Percentiles rank a stretch among this genome's conserved stretches.
Evolutionary conservation across 371 early-diverging fungal genomes (phyloP).

Genomic region (Syncephalis plumigaleata): DNA sequence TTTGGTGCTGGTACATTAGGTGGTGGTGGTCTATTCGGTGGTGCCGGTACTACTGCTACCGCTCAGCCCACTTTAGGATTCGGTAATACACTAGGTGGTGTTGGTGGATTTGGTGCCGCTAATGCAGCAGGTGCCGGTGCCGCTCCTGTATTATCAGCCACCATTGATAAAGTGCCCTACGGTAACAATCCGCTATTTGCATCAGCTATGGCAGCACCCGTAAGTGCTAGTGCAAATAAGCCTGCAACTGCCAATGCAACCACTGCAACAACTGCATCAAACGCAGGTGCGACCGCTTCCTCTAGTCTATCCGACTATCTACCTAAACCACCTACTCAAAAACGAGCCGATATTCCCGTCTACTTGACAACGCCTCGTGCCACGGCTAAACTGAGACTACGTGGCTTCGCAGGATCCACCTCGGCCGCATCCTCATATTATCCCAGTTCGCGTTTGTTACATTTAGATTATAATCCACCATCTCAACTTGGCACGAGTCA

Average conservation of each 20-base stretch:
- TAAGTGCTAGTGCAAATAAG: no score
- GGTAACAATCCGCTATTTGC: slow-evolving; percentile 65
- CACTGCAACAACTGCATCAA: slow-evolving; percentile 9
- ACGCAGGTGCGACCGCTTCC: slow-evolving; percentile 13
- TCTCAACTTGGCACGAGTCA: slow-evolving; percentile 7
- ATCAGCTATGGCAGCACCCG: slow-evolving; percentile 1
- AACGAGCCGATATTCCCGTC: slow-evolving; percentile 24
- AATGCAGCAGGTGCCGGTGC: slow-evolving; percentile 9
- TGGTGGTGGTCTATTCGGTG: background rate
- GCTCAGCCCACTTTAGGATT: slow-evolving; percentile 6
- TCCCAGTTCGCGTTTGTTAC: slow-evolving; percentile 10
- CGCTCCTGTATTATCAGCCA: slow-evolving; percentile 35
- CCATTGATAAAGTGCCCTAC: slow-evolving; percentile 68
- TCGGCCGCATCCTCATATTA: no score
- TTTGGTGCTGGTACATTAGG: slow-evolving; percentile 6
- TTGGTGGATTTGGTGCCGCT: slow-evolving; percentile 1
- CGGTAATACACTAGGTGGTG: no score
- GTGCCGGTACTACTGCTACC: slow-evolving; percentile 1
- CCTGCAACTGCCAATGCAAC: slow-evolving; percentile 4
- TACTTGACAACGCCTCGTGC: slow-evolving; percentile 48
- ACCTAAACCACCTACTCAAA: slow-evolving; percentile 23
- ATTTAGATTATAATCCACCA: slow-evolving; percentile 14
- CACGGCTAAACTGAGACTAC: slow-evolving; percentile 43
- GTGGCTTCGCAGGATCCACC: slow-evolving; percentile 25
- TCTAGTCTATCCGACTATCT: slow-evolving; percentile 25